Evolutionary conservation across 2,329 filamentous ascomycete species (phyloP).

Genomic region (Colletotrichum ledebouriae): DNA sequence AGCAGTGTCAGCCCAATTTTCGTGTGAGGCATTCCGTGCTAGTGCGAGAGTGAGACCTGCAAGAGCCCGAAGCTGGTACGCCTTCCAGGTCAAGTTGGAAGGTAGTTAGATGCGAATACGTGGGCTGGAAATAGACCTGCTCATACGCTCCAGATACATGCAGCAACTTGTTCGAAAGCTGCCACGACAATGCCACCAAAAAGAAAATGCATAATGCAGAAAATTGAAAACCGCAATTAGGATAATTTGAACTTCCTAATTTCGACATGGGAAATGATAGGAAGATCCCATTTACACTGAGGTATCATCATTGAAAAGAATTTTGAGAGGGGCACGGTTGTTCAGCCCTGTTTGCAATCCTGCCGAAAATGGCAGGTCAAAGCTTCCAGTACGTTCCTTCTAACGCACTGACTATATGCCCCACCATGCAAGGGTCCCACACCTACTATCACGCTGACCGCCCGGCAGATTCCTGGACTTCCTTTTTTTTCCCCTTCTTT

Average conservation of each 20-base stretch:
- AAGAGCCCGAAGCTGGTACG: conserved; percentile 1
- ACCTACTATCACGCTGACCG: conserved; percentile 43
- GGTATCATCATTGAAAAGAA: not conserved
- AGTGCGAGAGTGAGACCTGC: conserved; percentile 16
- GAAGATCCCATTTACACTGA: not conserved
- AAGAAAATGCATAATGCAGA: not conserved
- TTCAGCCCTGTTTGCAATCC: conserved; percentile 25
- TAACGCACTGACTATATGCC: not conserved
- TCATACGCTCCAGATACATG: not conserved
- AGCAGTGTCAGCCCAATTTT: conserved; percentile 31
- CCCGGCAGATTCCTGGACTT: conserved; percentile 48
- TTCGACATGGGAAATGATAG: too few species aligned
- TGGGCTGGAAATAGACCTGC: too few species aligned
- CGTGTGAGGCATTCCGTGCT: conserved; percentile 11
- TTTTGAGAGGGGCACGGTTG: conserved; percentile 20
- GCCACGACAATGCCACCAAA: not conserved
- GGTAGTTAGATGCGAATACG: not conserved
- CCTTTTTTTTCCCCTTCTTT: conserved; percentile 38
- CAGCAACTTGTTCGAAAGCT: not conserved
- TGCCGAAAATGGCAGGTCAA: conserved; percentile 32
- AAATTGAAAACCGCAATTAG: not conserved
- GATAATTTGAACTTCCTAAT: not conserved
- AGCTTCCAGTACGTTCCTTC: conserved; percentile 16
- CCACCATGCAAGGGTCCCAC: conserved; percentile 15
- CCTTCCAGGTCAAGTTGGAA: not conserved